Evolutionary conservation across 768 basidiomycete genomes (phyloP).

Genomic region (Lanmaoa pseudosensibilis): DNA sequence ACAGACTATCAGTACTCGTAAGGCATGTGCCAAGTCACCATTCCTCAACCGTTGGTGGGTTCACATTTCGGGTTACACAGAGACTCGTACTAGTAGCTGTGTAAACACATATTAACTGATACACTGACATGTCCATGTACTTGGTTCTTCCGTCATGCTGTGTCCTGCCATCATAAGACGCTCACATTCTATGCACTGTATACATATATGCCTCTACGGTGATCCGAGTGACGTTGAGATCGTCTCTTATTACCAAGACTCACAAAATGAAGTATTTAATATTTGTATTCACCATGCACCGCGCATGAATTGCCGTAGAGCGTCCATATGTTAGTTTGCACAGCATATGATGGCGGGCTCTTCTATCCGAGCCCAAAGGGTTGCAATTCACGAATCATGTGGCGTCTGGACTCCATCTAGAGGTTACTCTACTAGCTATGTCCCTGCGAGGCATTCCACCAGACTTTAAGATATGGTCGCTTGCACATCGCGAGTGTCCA

Average conservation of each 20-base stretch:
- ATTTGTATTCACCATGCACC: not conserved
- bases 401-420: not conserved
- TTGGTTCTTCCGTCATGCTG: not conserved
- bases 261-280: not conserved
- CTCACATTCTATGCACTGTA: not conserved
- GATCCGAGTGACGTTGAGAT: slow-evolving; percentile 8
- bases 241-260: not conserved
- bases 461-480: not conserved
- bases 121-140: not conserved
- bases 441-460: not conserved
- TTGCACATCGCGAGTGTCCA: not conserved
- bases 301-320: not conserved
- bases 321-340: not conserved
- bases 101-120: not conserved
- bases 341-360: not conserved
- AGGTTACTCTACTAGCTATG: not conserved
- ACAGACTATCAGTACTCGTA: not conserved
- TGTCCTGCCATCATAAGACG: not conserved
- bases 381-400: not conserved
- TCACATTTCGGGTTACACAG: not conserved
- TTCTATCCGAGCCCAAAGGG: no score
- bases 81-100: not conserved
- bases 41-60: not conserved
- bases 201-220: not conserved
- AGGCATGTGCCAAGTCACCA: not conserved